These are phyloP conservation scores for Lasiodiplodia sp. DNA, from an alignment of 2,329 filamentous ascomycete genomes.

Conservation along the genomic window DNA sequence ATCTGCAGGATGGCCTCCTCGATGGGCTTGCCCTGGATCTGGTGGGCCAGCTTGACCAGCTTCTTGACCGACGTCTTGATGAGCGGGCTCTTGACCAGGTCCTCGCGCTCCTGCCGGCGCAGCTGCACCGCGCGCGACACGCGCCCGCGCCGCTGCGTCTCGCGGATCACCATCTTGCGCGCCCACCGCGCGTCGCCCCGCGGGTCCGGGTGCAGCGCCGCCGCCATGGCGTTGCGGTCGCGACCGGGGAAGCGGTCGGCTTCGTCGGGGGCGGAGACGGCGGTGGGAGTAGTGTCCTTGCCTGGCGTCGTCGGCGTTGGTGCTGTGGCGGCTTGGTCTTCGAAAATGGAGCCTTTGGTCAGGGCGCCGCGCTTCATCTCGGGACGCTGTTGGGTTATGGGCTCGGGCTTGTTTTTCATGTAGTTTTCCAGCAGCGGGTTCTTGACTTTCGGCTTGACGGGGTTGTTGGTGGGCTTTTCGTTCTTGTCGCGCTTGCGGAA, in stretches of 20 bases:
- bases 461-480: background rate
- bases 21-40: constrained; percentile 92
- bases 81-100: constrained; percentile 68
- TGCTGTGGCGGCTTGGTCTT: constrained; percentile 44
- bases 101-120: constrained; percentile 68
- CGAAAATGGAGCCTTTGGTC: constrained; percentile 60
- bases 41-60: constrained; percentile 80
- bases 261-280: background rate
- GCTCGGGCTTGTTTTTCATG: constrained; percentile 37
- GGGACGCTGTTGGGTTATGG: constrained; percentile 29
- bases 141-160: constrained; percentile 72
- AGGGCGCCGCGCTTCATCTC: constrained; percentile 51
- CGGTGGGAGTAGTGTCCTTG: constrained; percentile 16
- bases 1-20: constrained; percentile 95
- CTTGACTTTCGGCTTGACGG: constrained; percentile 41
- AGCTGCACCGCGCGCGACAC: constrained; percentile 72
- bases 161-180: constrained; percentile 81
- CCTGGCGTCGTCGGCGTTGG: constrained; percentile 33
- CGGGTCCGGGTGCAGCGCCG: constrained; percentile 78
- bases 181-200: constrained; percentile 76
- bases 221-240: constrained; percentile 63
- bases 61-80: constrained; percentile 93
- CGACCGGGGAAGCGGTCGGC: constrained; percentile 31
- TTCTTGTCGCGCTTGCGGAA: constrained; percentile 16
- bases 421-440: constrained; percentile 69